phyloP scores from a whole-genome alignment of 345 rosid genomes.

The Trapa bicornis region DNA sequence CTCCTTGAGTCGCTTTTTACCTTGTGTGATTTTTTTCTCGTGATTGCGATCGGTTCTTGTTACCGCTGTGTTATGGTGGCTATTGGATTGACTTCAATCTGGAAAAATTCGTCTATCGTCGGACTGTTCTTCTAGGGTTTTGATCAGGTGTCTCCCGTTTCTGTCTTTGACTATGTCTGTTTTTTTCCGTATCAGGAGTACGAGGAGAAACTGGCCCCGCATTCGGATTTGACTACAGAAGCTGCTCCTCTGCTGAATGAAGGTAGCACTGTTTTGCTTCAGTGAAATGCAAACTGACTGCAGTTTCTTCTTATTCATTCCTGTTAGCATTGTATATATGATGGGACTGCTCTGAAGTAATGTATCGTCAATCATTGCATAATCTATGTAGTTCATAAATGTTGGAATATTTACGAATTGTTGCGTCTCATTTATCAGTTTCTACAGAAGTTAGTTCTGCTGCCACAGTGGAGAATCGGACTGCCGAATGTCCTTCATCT shows the following conservation, averaged over 20 bases:
- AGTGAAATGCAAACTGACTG: not conserved
- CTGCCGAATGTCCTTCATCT: constrained; percentile 61
- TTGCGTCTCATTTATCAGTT: constrained; percentile 12
- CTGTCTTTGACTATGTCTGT: constrained; percentile 6
- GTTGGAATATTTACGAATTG: not conserved
- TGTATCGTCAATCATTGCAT: constrained; percentile 6
- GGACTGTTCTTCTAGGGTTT: constrained; percentile 17
- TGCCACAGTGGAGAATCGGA: constrained; percentile 37
- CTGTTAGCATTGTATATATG: constrained; percentile 7
- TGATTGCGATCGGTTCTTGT: not conserved
- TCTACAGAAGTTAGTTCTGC: constrained; percentile 54
- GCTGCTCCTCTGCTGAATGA: constrained; percentile 92
- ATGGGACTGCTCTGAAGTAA: too few relatives aligned
- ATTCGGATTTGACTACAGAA: constrained; percentile 55
- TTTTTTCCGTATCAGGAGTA: constrained; percentile 51
- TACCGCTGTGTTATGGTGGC: constrained; percentile 2
- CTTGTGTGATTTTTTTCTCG: not conserved
- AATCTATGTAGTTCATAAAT: constrained; percentile 8
- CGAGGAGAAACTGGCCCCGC: constrained; percentile 93
- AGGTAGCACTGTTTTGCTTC: constrained; percentile 26
- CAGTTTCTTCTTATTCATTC: not conserved
- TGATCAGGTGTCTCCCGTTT: constrained; percentile 10
- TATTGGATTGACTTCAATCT: constrained; percentile 17
- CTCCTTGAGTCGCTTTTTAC: not conserved
- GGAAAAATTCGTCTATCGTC: not conserved